Evolutionary conservation across 805 yeast species (phyloP).

Genomic region (Metschnikowia cubensis): DNA sequence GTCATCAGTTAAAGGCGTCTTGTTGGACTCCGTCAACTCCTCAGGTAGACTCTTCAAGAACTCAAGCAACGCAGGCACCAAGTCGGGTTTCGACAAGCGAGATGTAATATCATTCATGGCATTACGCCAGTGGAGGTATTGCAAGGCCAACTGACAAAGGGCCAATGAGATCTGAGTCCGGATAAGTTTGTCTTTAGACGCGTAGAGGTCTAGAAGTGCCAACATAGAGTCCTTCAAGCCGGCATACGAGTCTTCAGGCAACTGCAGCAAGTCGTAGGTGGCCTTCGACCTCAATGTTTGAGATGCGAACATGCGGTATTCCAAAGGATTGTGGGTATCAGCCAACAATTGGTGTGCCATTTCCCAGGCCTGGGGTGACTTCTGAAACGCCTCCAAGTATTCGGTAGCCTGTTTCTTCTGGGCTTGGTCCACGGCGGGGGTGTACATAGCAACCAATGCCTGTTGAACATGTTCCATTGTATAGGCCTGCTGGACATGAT

Average conservation of each 20-base stretch:
- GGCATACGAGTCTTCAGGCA: constrained; percentile 48
- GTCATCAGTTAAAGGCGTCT: constrained; percentile 74
- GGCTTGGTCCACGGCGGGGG: constrained; percentile 35
- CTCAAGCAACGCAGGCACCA: constrained; percentile 56
- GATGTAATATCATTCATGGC: constrained; percentile 66
- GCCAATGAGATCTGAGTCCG: constrained; percentile 81
- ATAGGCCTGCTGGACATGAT: constrained; percentile 16
- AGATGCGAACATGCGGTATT: constrained; percentile 76
- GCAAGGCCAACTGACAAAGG: constrained; percentile 77
- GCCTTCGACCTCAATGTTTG: constrained; percentile 86
- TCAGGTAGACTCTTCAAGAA: constrained; percentile 88
- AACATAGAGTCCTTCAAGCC: constrained; percentile 69
- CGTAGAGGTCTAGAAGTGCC: constrained; percentile 48
- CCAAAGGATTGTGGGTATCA: constrained; percentile 36
- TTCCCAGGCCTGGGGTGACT: constrained; percentile 79
- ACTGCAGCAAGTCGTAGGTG: constrained; percentile 75
- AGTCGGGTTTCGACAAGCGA: constrained; percentile 37
- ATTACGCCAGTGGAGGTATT: constrained; percentile 65
- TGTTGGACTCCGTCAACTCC: constrained; percentile 74
- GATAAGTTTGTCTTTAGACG: constrained; percentile 47
- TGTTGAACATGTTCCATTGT: constrained; percentile 32
- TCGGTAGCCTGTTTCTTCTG: constrained; percentile 48
- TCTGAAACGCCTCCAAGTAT: constrained; percentile 77
- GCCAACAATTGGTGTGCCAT: constrained; percentile 53
- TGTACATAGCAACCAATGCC: constrained; percentile 49